A percentile compares a stretch with the other conserved stretches of the same genome.
Conservation (phyloP, 2,329 filamentous ascomycete genomes). For the Myriosclerotinia curreyana region DNA sequence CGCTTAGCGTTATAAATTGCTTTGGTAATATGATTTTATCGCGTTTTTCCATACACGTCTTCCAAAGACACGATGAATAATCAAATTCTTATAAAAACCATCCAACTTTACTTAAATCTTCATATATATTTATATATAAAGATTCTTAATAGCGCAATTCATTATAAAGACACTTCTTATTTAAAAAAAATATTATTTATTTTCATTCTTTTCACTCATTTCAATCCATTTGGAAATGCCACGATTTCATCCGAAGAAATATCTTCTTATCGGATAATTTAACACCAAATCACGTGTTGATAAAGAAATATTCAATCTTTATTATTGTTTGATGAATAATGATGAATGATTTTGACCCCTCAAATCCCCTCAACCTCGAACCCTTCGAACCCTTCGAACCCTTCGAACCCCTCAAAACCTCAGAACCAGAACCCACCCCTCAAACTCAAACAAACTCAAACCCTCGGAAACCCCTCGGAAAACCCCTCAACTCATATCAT, state of each 20-base stretch:
- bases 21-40: background rate
- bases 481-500: background rate
- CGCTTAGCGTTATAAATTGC: background rate
- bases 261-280: background rate
- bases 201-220: too few species aligned
- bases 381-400: background rate
- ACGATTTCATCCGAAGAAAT: background rate
- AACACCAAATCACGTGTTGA: slow-evolving; percentile 21
- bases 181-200: too few species aligned
- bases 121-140: background rate
- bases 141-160: fast-evolving
- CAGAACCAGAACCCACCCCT: too few species aligned
- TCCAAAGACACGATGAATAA: background rate
- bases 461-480: background rate
- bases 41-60: slow-evolving; percentile 18
- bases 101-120: background rate
- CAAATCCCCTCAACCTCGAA: background rate
- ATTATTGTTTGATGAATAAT: too few species aligned
- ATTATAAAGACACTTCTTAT: background rate
- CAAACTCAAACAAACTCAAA: too few species aligned
- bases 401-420: too few species aligned
- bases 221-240: background rate
- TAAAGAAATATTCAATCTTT: too few species aligned
- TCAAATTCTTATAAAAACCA: background rate
- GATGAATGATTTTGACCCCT: background rate